Evolutionary conservation across 192 early-diverging fungal species (phyloP).

Genomic region (Coemansia sp.): DNA sequence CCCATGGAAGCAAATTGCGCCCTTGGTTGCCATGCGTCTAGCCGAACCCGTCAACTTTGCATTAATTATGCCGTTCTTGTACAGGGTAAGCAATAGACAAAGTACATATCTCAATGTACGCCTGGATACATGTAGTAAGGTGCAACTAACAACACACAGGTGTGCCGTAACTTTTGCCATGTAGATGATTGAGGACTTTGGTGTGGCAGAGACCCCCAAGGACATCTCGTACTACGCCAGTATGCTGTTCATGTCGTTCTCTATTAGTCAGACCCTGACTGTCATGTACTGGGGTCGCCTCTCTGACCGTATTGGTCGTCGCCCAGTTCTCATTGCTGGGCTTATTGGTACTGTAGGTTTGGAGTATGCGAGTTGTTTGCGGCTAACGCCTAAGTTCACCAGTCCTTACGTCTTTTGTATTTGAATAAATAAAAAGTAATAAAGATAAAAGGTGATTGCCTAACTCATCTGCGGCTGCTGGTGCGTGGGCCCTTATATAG

Average conservation of each 20-base stretch:
- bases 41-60: constrained; percentile 79
- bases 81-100: constrained; percentile 8
- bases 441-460: too few species aligned
- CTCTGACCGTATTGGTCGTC: constrained; percentile 78
- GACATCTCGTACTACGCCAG: constrained; percentile 77
- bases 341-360: too few species aligned
- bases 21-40: constrained; percentile 44
- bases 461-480: too few species aligned
- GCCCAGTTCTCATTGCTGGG: constrained; percentile 76
- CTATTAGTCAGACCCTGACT: constrained; percentile 55
- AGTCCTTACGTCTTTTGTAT: too few species aligned
- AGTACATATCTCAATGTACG: not conserved
- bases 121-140: not conserved
- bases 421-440: too few species aligned
- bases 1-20: constrained; percentile 42
- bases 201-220: constrained; percentile 67
- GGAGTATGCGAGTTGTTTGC: too few species aligned
- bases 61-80: constrained; percentile 66
- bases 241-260: constrained; percentile 52
- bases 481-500: too few species aligned
- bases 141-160: not conserved
- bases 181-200: constrained; percentile 35
- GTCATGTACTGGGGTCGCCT: constrained; percentile 71
- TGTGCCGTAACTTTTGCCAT: not conserved
- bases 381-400: too few species aligned